Percentiles rank a stretch among this genome's conserved stretches.
Evolutionary conservation across 2,329 filamentous ascomycete genomes (phyloP).

Genomic region (Cryphonectria radicalis): DNA sequence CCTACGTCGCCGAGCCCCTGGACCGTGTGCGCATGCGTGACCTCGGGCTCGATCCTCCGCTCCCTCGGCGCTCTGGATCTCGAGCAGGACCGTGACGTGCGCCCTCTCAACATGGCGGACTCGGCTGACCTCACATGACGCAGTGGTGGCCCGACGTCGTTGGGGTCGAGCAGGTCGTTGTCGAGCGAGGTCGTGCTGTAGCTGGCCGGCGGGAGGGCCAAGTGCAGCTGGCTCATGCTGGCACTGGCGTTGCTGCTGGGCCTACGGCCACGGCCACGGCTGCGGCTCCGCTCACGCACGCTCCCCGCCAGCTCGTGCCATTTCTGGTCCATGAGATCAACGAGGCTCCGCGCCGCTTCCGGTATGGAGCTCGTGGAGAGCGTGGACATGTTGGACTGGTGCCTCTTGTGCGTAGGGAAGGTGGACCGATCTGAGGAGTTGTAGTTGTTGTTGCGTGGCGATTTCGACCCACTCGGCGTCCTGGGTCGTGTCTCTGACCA

Average conservation of each 20-base stretch:
- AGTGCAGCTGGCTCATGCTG: slow-evolving; percentile 42
- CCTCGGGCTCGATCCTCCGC: slow-evolving; percentile 68
- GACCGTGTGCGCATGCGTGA: slow-evolving; percentile 65
- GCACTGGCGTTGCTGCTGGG: slow-evolving; percentile 45
- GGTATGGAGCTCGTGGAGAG: slow-evolving; percentile 41
- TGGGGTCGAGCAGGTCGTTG: slow-evolving; percentile 26
- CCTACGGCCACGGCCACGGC: slow-evolving; percentile 27
- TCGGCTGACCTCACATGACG: slow-evolving; percentile 28
- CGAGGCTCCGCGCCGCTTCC: slow-evolving; percentile 47
- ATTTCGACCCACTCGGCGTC: slow-evolving; percentile 41
- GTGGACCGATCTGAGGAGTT: not conserved
- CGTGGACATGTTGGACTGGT: slow-evolving; percentile 49
- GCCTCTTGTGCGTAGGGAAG: slow-evolving; percentile 48
- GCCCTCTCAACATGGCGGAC: slow-evolving; percentile 8
- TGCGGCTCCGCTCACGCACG: slow-evolving; percentile 42
- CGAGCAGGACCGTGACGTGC: slow-evolving; percentile 26
- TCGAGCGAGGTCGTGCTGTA: slow-evolving; percentile 31
- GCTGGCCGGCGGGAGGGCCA: slow-evolving; percentile 28
- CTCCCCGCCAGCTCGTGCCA: slow-evolving; percentile 34
- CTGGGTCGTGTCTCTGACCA: slow-evolving; percentile 39
- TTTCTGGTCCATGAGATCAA: slow-evolving; percentile 42
- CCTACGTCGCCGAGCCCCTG: slow-evolving; percentile 61
- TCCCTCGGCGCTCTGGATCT: slow-evolving; percentile 35
- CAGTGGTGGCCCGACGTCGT: slow-evolving; percentile 21
- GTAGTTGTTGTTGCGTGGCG: slow-evolving; percentile 33